Conservation (phyloP, 495 filamentous ascomycete genomes). For the Eremomyces bilateralis region DNA sequence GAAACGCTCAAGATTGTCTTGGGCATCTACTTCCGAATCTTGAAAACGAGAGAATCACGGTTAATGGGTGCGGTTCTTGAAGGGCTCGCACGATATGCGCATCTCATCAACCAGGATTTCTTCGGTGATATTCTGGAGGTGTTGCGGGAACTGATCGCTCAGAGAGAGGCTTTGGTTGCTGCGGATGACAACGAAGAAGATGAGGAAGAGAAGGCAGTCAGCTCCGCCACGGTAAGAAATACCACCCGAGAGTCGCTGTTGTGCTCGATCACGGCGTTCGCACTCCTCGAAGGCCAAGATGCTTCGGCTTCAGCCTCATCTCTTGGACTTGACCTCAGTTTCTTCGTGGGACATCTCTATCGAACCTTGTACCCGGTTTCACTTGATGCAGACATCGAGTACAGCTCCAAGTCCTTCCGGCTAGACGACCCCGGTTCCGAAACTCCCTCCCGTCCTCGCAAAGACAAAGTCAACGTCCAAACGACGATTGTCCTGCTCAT, state of each 20-base stretch:
- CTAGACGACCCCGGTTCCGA: conserved; percentile 49
- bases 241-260: conserved; percentile 70
- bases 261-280: conserved; percentile 87
- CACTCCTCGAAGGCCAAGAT: conserved; percentile 77
- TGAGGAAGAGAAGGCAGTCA: conserved; percentile 25
- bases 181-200: conserved; percentile 21
- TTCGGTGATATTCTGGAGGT: conserved; percentile 92
- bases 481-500: conserved; percentile 81
- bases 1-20: conserved; percentile 94
- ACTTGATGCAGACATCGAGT: conserved; percentile 69
- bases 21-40: conserved; percentile 76
- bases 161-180: conserved; percentile 29
- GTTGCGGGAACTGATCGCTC: conserved; percentile 68
- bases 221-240: conserved; percentile 31
- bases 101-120: conserved; percentile 94
- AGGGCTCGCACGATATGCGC: conserved; percentile 76
- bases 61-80: conserved; percentile 90
- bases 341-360: conserved; percentile 89
- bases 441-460: conserved; percentile 8
- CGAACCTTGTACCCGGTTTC: conserved; percentile 53
- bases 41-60: conserved; percentile 54
- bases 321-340: conserved; percentile 74
- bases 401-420: conserved; percentile 56
- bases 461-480: conserved; percentile 69
- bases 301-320: conserved; percentile 35